Percentiles rank a stretch among this genome's conserved stretches.
phyloP scores from a whole-genome alignment of 306 rosid species.

The Trifolium dubium region DNA sequence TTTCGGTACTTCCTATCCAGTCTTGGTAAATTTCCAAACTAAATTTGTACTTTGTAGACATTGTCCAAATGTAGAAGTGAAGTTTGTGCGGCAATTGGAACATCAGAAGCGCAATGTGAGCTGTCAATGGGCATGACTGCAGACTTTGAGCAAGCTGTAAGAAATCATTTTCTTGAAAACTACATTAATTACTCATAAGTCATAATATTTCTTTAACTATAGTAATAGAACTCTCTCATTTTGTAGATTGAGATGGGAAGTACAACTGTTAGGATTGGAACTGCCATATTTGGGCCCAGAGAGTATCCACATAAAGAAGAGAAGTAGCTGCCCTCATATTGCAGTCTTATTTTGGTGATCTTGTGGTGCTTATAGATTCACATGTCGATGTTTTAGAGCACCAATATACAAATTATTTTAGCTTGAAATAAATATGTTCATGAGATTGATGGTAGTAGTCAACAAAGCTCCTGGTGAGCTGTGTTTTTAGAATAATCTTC shows the following conservation, averaged over 20 bases:
- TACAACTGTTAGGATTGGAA: conserved; percentile 88
- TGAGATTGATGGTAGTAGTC: conserved; percentile 13
- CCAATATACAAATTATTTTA: conserved; percentile 31
- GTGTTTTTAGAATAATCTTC: conserved; percentile 31
- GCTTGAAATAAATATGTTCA: conserved; percentile 38
- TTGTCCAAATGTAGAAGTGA: conserved; percentile 76
- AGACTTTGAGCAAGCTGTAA: conserved; percentile 97
- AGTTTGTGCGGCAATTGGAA: conserved; percentile 77
- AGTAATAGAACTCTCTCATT: conserved; percentile 18
- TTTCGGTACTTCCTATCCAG: conserved; percentile 11
- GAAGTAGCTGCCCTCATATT: conserved; percentile 35
- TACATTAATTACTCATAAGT: conserved; percentile 11
- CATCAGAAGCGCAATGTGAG: conserved; percentile 76
- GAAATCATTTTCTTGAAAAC: conserved; percentile 35
- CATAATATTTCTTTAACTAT: conserved; percentile 10
- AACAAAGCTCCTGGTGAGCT: not conserved
- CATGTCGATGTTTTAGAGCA: conserved; percentile 17
- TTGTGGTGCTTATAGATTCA: conserved; percentile 29
- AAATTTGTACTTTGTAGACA: conserved; percentile 50
- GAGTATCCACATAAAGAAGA: conserved; percentile 70
- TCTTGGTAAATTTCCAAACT: conserved; percentile 32
- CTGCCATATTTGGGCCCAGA: conserved; percentile 89
- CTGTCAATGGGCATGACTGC: conserved; percentile 97
- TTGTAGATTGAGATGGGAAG: conserved; percentile 95
- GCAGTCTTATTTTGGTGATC: conserved; percentile 11